Evolutionary conservation across 257 asterid genomes (phyloP), one percentile per base, ranked within the genome.

Genomic region (Solanum clarkiae): DNA sequence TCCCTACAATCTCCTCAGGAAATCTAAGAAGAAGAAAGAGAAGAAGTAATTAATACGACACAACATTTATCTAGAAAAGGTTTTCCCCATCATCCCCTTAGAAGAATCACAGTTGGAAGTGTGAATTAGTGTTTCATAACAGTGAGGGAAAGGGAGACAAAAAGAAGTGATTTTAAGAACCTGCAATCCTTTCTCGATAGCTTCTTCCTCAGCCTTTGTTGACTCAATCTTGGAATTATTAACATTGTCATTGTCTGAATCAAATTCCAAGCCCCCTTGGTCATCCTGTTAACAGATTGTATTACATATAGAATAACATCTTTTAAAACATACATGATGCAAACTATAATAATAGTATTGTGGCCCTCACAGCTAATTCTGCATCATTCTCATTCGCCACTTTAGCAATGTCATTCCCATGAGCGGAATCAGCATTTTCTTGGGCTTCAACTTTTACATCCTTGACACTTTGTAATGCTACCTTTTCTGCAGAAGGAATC

Each of bases 201-300:
- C 99, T 89, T 95, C 99, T 81, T 91, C 95, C 91, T 97, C 99
- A 0, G 99, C 99, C 91, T 92, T 91, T 77, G 98, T 97, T 65
- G 88, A 91, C 92, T 97, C 99, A 89, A 97, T 97, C 90, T 90
- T 94, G 88, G 94, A 86, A 60, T 85, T 90, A 57, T 88, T 88
- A 70, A 90, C 85, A 89, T 91, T 91, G 63, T 94, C 98, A 85
- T 80, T 91, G 82, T 95, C 98, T 80, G 91, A 93, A 86, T 94
- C 99, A 22, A 90, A 85, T 86, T 92, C 98, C 90, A 91, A 45
- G 10, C 92, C 98, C 71, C 90, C 91, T 83, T 91, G 90, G 60
- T 80, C 91, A 65, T 93, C 98, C 99, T 94, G 88, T 74, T 63
- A 84, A 84, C 9, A 49, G 40, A 84, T 29, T 20, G 83, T 17